phyloP scores from a whole-genome alignment of 805 yeast species.

The Wickerhamiella sorbophila region DNA sequence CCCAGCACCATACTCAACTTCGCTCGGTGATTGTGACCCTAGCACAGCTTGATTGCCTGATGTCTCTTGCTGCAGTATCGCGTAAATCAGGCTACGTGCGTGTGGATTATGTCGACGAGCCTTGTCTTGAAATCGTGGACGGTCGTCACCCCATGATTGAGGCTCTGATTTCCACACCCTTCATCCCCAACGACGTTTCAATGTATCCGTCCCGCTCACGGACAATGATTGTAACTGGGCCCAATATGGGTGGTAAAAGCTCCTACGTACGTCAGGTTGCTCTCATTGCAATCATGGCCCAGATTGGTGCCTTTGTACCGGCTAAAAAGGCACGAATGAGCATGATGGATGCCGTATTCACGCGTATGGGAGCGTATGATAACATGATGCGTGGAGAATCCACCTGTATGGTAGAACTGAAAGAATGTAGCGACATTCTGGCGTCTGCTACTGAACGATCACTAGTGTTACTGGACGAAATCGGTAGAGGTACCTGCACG shows the following conservation, averaged over 20 bases:
- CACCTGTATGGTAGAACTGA: conserved; percentile 68
- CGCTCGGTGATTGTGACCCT: conserved; percentile 34
- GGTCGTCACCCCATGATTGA: conserved; percentile 62
- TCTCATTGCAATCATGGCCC: conserved; percentile 54
- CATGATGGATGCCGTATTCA: conserved; percentile 43
- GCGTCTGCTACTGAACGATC: conserved; percentile 37
- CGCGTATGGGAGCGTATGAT: conserved; percentile 70
- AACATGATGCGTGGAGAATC: conserved; percentile 61
- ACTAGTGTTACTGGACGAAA: conserved; percentile 55
- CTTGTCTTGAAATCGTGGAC: conserved; percentile 35
- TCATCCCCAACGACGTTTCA: conserved; percentile 52
- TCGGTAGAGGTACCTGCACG: conserved; percentile 65
- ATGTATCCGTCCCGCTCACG: conserved; percentile 37
- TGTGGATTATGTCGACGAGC: conserved; percentile 37
- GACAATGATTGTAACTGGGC: conserved; percentile 61
- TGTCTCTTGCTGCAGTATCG: conserved; percentile 52
- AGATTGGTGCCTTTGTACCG: conserved; percentile 65
- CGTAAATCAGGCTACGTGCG: conserved; percentile 32
- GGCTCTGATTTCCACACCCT: conserved; percentile 29
- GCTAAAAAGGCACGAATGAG: conserved; percentile 48
- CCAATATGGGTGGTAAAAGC: conserved; percentile 82
- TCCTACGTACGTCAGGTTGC: conserved; percentile 66
- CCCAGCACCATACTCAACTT: conserved; percentile 27
- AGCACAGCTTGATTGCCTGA: conserved; percentile 48
- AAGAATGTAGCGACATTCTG: conserved; percentile 48